Evolutionary conservation across 148 eudicot genomes (phyloP).

Genomic region (Agrostemma githago): DNA sequence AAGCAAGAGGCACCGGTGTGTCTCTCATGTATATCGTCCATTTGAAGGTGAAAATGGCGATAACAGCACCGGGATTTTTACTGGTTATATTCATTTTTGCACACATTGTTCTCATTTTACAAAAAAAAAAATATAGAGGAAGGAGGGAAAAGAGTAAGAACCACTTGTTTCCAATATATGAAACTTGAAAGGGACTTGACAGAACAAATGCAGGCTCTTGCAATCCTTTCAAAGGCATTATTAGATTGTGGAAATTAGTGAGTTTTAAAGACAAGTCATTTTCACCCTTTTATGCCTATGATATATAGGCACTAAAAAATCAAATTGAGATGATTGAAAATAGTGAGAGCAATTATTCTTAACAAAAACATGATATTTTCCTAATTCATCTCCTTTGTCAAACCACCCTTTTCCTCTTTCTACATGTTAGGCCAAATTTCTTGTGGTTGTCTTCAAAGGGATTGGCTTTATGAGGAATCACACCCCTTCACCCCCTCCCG

Average conservation of each 20-base stretch:
- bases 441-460: slow-evolving; percentile 3
- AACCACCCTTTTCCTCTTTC: slow-evolving; percentile 11
- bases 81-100: no score
- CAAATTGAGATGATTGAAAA: slow-evolving; percentile 19
- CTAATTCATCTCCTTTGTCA: slow-evolving; percentile 19
- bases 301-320: not conserved
- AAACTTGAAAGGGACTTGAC: not conserved
- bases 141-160: no score
- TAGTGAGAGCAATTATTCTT: slow-evolving; percentile 15
- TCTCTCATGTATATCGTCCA: not conserved
- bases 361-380: not conserved
- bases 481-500: no score
- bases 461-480: not conserved
- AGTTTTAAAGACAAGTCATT: not conserved
- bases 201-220: not conserved
- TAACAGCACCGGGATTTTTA: not conserved
- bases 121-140: no score
- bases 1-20: not conserved
- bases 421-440: no score
- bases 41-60: no score
- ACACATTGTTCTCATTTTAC: no score
- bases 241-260: not conserved
- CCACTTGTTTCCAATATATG: not conserved
- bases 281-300: not conserved
- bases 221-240: not conserved